A percentile compares a stretch with the other conserved stretches of the same genome.
These are phyloP conservation scores for Collybia sordida DNA, from an alignment of 768 basidiomycete genomes.

Conservation along the genomic window DNA sequence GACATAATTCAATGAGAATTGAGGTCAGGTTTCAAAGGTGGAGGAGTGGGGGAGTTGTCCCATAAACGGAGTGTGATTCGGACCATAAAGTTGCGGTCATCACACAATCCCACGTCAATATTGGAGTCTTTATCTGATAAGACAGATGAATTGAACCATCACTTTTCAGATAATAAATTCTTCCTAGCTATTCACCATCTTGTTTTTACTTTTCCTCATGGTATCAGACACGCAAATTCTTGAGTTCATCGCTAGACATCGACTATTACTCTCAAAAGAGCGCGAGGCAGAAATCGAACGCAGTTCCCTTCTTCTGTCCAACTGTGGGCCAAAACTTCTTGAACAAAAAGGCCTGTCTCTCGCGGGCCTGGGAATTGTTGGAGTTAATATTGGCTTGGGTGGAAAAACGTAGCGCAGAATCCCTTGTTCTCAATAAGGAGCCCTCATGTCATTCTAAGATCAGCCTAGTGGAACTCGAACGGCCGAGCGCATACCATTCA, in stretches of 20 bases:
- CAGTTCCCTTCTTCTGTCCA: slow-evolving; percentile 74
- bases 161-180: too few species aligned
- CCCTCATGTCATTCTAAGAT: slow-evolving; percentile 29
- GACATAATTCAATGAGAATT: too few species aligned
- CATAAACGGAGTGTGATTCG: too few species aligned
- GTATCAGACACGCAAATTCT: slow-evolving; percentile 36
- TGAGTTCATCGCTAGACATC: slow-evolving; percentile 68
- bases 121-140: not conserved
- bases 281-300: slow-evolving; percentile 83
- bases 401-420: slow-evolving; percentile 75
- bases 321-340: slow-evolving; percentile 81
- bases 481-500: slow-evolving; percentile 78
- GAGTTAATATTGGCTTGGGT: slow-evolving; percentile 82
- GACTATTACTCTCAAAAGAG: slow-evolving; percentile 66
- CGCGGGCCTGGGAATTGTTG: slow-evolving; percentile 66
- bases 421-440: slow-evolving; percentile 3
- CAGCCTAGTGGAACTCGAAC: slow-evolving; percentile 85
- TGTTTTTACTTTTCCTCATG: slow-evolving; percentile 14
- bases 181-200: too few species aligned
- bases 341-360: slow-evolving; percentile 86
- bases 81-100: too few species aligned
- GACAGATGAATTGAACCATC: too few species aligned
- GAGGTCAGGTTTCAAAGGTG: too few species aligned
- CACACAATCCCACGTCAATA: too few species aligned
- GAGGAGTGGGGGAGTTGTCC: too few species aligned